Evolutionary conservation across 2,329 filamentous ascomycete species (phyloP), one percentile per base, ranked within the genome.

Genomic region (Colletotrichum tofieldiae): DNA sequence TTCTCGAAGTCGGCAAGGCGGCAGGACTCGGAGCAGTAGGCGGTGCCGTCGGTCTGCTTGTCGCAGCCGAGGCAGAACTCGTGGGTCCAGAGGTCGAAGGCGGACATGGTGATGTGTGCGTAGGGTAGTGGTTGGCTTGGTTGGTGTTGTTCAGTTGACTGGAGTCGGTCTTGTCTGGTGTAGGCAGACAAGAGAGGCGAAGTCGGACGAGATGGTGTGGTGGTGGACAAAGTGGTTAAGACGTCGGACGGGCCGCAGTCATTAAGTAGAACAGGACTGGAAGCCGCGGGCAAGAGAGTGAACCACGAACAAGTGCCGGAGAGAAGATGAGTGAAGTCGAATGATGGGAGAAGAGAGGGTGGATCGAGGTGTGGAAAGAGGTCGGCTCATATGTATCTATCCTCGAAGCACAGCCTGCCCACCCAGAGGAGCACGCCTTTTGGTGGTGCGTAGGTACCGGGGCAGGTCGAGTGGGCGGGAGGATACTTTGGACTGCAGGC

Each of bases 61-160:
- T 98, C 95, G 87, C 95, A 98, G 86, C 93, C 92, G 78, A 98
- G 91, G 88, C 95, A 98, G 89, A 94, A 98, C 84, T 97, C 93
- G 82, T 93, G 94, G 78, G 93, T 93, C 94, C 95, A 98, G 79
- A 86, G 83, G 76, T 90, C 88, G 80, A 72, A 72, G 32, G 62
- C 63, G 29, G 68, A 43, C 61, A 66, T 73, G 41, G 39, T 45
- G 66, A 32, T 47, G 6, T 51, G 58, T n/a, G n/a, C 61, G 14
- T 60, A 23, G 26, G 65, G 43, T 16, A 23, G 14, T 39, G 62
- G 39, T 52, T 43, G 26, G 47, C 39, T 39, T 45, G 37, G 39
- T 59, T n/a, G 62, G 65, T 37, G 43, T n/a, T 29, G 45, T 29
- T 54, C 47, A 70, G 67, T 68, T 32, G 39, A 69, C 51, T 32